Base-by-base conservation (phyloP, 2,329 filamentous ascomycete genomes). In the Diaporthe australafricana region DNA sequence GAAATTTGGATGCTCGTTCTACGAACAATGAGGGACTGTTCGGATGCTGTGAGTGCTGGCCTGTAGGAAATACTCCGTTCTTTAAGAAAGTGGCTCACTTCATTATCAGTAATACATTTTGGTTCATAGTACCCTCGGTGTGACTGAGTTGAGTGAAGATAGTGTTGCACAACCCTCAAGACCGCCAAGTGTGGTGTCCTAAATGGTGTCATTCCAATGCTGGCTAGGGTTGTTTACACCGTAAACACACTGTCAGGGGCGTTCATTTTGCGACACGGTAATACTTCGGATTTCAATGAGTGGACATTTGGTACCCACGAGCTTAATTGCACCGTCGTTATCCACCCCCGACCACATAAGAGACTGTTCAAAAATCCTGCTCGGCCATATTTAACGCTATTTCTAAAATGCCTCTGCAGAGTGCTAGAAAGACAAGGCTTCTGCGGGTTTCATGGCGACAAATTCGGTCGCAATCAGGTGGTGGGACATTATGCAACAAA, bases 1-100 rank as follows among this genome's bases (percentile, higher is more conserved):
- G 14, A n/a, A 48, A 48, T 22, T 12, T 11, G 5, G 9, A 20
- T 17, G 30, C 17, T 1, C 30, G n/a, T 8, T 48, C n/a, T n/a
- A 17, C 14, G 17, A 17, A 30, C n/a, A 11, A 3, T 2, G 11
- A 3, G 5, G n/a, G 27, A 25, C 20, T 35, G 12, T 5, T 1
- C 1, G 0, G 9, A 16, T 35, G 3, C 20, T 1, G 6, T 2
- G 0, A 12, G 27, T 16, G 3, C 9, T 16, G 7, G 20, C 1
- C 22, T 7, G 5, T 20, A 30, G 9, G 1, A 63, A 25, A 48
- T 35, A 20, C 12, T 25, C 6, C 3, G 4, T 20, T 4, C 32
- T 2, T 42, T 42, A 5, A 14, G 22, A 2, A 17, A 20, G 2
- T 3, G 0, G 7, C 12, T 50, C 48, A 50, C 27, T 50, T 27